Evolutionary conservation across 1,139 yeast species (phyloP).

Genomic region (Saccharomyces uvarum): DNA sequence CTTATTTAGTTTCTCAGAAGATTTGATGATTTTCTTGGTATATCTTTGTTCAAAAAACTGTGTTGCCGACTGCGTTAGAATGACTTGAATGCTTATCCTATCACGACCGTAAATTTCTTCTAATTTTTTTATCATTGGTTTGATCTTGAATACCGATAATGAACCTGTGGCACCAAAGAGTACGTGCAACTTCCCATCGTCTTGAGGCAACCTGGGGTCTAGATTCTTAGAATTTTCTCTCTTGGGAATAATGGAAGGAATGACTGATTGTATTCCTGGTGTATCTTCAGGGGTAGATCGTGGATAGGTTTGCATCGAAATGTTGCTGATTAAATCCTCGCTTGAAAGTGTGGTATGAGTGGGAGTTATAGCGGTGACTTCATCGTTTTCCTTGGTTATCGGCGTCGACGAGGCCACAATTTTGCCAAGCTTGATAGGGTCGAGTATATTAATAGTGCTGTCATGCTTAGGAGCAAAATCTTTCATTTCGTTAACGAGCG

Average conservation of each 20-base stretch:
- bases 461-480: neutral
- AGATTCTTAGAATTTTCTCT: constrained; percentile 46
- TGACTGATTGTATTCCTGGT: neutral
- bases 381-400: neutral
- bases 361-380: constrained; percentile 2
- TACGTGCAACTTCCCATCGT: constrained; percentile 82
- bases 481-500: neutral
- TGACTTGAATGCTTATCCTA: constrained; percentile 67
- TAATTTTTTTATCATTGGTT: constrained; percentile 62
- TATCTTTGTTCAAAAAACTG: constrained; percentile 52
- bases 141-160: constrained; percentile 64
- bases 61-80: constrained; percentile 74
- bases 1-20: constrained; percentile 3
- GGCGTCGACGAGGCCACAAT: neutral
- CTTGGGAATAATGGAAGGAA: constrained; percentile 21
- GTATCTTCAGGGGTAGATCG: neutral
- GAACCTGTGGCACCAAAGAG: constrained; percentile 88
- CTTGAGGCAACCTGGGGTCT: constrained; percentile 76
- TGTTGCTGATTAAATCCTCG: neutral
- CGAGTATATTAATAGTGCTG: neutral
- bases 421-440: neutral
- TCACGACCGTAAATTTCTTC: constrained; percentile 67
- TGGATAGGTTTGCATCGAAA: neutral
- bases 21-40: constrained; percentile 10
- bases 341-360: constrained; percentile 12